phyloP scores from a whole-genome alignment of 305 asterid genomes.

The Fraxinus floribunda region DNA sequence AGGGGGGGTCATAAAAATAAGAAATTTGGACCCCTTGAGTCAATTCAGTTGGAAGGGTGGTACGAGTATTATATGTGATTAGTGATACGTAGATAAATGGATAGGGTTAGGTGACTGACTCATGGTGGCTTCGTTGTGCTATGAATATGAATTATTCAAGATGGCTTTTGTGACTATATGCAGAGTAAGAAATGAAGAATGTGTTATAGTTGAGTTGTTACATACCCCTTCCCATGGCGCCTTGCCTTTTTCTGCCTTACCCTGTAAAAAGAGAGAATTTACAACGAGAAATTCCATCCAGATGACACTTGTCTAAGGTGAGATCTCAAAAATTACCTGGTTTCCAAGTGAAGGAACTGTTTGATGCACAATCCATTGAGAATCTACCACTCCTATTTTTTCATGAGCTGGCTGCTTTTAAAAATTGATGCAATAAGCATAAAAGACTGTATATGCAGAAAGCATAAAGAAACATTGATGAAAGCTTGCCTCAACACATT shows the following conservation, averaged over 20 bases:
- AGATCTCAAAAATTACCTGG: constrained; percentile 49
- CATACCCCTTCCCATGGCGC: constrained; percentile 99
- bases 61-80: not conserved
- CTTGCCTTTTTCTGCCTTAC: constrained; percentile 70
- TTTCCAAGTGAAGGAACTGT: constrained; percentile 90
- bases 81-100: not conserved
- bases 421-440: constrained; percentile 8
- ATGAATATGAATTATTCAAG: not conserved
- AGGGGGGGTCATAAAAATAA: not conserved
- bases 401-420: constrained; percentile 81
- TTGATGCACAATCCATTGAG: constrained; percentile 95
- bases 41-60: not conserved
- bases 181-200: not conserved
- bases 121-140: not conserved
- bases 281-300: not conserved
- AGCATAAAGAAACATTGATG: not conserved
- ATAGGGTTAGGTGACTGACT: not conserved
- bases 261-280: constrained; percentile 42
- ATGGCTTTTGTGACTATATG: not conserved
- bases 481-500: constrained; percentile 76
- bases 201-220: not conserved
- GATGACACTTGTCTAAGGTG: not conserved
- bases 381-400: constrained; percentile 90
- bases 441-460: not conserved
- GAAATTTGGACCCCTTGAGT: not conserved